Conservation (phyloP, 108 stramenopile genomes). For the Skeletonema costatum region DNA sequence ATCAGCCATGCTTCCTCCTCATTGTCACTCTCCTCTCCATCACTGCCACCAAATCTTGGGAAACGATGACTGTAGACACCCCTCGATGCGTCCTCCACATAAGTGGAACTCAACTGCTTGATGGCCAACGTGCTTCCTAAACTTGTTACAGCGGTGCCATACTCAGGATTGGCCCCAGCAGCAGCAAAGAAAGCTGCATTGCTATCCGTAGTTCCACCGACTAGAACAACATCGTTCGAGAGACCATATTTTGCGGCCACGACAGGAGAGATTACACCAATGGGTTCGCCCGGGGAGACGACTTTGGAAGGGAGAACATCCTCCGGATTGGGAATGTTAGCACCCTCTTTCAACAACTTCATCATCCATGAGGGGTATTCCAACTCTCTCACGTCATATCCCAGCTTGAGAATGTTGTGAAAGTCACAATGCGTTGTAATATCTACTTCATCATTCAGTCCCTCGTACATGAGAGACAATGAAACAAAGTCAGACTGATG, state of each 20-base stretch:
- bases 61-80: slow-evolving; percentile 95
- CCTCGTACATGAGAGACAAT: slow-evolving; percentile 52
- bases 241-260: slow-evolving; percentile 66
- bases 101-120: slow-evolving; percentile 75
- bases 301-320: slow-evolving; percentile 60
- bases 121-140: slow-evolving; percentile 90
- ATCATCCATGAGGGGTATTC: slow-evolving; percentile 77
- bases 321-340: slow-evolving; percentile 39
- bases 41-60: slow-evolving; percentile 46
- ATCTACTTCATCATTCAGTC: slow-evolving; percentile 20
- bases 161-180: slow-evolving; percentile 44
- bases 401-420: slow-evolving; percentile 93
- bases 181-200: slow-evolving; percentile 94
- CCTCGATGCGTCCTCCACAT: slow-evolving; percentile 78
- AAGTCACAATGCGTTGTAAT: slow-evolving; percentile 67
- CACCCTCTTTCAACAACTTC: slow-evolving; percentile 56
- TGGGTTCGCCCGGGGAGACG: slow-evolving; percentile 71
- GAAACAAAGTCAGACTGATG: slow-evolving; percentile 96
- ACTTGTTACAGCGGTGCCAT: slow-evolving; percentile 88
- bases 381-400: slow-evolving; percentile 84
- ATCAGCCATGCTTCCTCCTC: slow-evolving; percentile 82
- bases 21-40: slow-evolving; percentile 8
- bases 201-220: slow-evolving; percentile 93
- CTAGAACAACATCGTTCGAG: slow-evolving; percentile 56
- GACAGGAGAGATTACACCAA: slow-evolving; percentile 67